Percentiles rank a stretch among this genome's conserved stretches.
Conservation (phyloP, 257 asterid species). For the Petunia axillaris region DNA sequence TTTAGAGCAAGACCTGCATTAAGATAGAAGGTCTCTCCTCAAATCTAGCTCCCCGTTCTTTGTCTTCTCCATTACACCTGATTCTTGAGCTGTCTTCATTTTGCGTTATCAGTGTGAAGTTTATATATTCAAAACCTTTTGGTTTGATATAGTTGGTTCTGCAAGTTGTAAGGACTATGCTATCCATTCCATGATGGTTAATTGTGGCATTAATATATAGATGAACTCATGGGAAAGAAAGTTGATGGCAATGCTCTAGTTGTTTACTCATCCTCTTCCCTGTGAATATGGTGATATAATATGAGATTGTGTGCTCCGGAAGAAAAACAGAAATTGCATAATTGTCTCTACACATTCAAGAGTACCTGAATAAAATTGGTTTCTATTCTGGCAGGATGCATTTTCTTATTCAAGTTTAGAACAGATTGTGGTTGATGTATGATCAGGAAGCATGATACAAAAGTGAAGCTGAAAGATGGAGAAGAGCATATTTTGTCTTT, state of each 20-base stretch:
- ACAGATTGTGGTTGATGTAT: constrained; percentile 6
- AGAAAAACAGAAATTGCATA: background rate
- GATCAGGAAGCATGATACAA: background rate
- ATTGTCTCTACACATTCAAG: background rate
- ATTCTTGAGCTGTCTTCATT: too few species aligned
- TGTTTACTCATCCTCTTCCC: background rate
- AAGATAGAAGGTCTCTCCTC: too few species aligned
- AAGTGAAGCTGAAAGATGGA: constrained; percentile 7
- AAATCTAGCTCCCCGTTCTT: too few species aligned
- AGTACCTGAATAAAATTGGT: background rate
- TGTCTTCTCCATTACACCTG: too few species aligned
- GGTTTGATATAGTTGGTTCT: too few species aligned
- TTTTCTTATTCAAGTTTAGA: background rate
- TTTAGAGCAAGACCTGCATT: too few species aligned
- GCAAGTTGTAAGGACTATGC: too few species aligned
- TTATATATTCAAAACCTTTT: too few species aligned
- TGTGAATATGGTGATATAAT: background rate
- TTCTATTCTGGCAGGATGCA: constrained; percentile 12
- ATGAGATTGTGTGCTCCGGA: background rate
- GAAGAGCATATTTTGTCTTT: background rate
- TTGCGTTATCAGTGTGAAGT: too few species aligned
- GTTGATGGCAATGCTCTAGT: background rate
- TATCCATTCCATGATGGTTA: too few species aligned
- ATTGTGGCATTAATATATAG: background rate
- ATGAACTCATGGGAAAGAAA: background rate